Base-by-base conservation (phyloP, 257 asterid genomes). In the Solanum pinnatisectum region DNA sequence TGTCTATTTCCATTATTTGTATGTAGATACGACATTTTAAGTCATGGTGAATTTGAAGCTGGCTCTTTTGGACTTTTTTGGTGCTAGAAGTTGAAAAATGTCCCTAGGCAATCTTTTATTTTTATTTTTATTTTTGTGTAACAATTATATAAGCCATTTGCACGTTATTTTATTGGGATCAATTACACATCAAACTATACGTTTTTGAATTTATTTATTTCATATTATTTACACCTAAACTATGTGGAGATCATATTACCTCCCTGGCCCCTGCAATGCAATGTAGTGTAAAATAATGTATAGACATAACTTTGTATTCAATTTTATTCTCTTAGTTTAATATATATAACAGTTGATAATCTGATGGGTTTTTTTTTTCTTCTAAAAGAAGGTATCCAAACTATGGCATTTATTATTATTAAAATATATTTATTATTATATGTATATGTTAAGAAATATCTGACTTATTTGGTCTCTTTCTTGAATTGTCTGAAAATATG, bases 11-110 rank as follows among this genome's bases (percentile, higher is more conserved):
- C 83, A 49, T 52, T 87, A 87, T 78, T 86, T 91, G 89, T 39
- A 67, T 33, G 83, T 37, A 42, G 23, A 27, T 49, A 46, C 18
- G 42, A 81, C 44, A 49, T 18, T 9, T 81, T 82, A 30, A 30
- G 65, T 70, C 86, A 44, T 22, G 89, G 90, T 85, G 87, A 89
- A 88, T 84, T 89, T 87, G 84, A 90, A 85, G 90, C 87, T 89
- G 93, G 83, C 89, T 87, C 93, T 88, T 86, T 84, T 92, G 92
- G 89, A 92, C 90, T 90, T 82, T 12, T 72, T 22, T 35, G 52
- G 11, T 20, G 23, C 39, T 60, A 11, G 42, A 42, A 3, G 33
- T 39, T 72, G 71, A 82, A 82, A 81, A 30, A 9, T 30, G 68
- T 46, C 68, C 39, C 25, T 9, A 30, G 37, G 1, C 30, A 9